Evolutionary conservation across 495 filamentous ascomycete genomes (phyloP), one percentile per base, ranked within the genome.

Genomic region (Talaromyces trachyspermus): DNA sequence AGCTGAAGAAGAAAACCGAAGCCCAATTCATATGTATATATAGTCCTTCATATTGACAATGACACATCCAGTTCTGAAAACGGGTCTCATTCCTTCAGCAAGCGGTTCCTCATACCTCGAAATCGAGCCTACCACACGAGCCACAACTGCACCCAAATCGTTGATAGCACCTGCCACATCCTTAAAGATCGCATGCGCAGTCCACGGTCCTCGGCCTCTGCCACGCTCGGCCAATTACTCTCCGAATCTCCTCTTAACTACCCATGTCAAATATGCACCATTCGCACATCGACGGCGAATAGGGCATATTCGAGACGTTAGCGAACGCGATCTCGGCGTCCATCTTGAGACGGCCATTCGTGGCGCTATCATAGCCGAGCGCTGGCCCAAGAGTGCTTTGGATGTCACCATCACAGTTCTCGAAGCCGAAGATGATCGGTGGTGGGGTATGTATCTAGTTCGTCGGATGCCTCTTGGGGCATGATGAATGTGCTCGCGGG

Each of bases 351-450:
- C 88, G 6, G 92, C 94, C 40, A 72, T 98, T 20, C 72, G 86
- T 22, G 90, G 94, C 3, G 84, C 87, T 2, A 83, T 97, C 39
- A 89, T 96, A 52, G 88, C 87, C 10, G 87, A 92, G 55, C 75
- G 89, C 25, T 98, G 92, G 88, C 92, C 92, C 14, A 98, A 98
- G 74, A 95, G 87, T 60, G 89, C 89, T 14, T 80, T 95, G 10
- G 92, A 98, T 52, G 81, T 97, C 24, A 83, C 94, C 6, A 76
- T 98, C 44, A 96, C 89, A 0, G 80, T 98, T 32, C 69, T 98
- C 11, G 92, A 98, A 68, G 94, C 88, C 5, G 92, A 96, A 52
- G 82, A 80, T 49, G 84, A 85, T 45, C 76, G 78, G 44, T 77
- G 75, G 72, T 77, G 75, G 75, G 72, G 75, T 18, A 78, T 60